phyloP scores from a whole-genome alignment of 768 basidiomycete species.

The Mycena polygramma region DNA sequence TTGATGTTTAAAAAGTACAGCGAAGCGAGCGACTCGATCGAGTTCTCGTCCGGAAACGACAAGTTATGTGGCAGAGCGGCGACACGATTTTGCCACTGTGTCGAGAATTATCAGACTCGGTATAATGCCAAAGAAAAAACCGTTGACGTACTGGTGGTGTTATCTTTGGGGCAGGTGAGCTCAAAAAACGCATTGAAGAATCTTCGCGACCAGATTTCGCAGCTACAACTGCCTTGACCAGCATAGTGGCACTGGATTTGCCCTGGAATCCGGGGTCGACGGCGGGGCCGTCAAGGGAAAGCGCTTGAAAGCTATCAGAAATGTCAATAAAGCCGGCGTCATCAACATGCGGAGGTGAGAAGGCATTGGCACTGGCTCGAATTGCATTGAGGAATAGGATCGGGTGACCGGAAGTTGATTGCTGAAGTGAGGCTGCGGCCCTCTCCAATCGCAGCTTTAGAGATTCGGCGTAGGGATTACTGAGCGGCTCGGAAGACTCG shows the following conservation, averaged over 20 bases:
- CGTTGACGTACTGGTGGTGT: neutral
- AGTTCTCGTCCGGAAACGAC: slow-evolving; percentile 15
- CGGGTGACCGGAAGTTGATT: neutral
- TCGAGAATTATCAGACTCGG: neutral
- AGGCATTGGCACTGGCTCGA: neutral
- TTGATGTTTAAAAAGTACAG: slow-evolving; percentile 62
- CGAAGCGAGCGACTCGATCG: slow-evolving; percentile 57
- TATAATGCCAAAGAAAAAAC: no score
- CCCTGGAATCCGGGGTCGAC: slow-evolving; percentile 13
- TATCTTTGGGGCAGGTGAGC: neutral
- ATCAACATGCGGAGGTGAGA: neutral
- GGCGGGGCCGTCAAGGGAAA: neutral
- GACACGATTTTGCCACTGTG: neutral
- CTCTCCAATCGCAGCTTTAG: neutral
- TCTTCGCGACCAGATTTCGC: neutral
- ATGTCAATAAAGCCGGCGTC: slow-evolving; percentile 9
- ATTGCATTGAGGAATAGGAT: neutral
- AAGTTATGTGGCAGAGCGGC: neutral
- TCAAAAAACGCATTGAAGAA: neutral
- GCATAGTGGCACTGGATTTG: slow-evolving; percentile 4
- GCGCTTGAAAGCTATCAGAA: neutral
- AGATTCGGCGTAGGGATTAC: neutral
- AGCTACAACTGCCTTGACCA: neutral
- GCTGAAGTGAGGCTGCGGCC: neutral
- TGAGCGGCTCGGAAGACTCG: neutral